Percentiles rank a stretch among this genome's conserved stretches.
These are phyloP conservation scores for Podospora pseudoanserina DNA, from an alignment of 495 filamentous ascomycete species.

Conservation along the genomic window DNA sequence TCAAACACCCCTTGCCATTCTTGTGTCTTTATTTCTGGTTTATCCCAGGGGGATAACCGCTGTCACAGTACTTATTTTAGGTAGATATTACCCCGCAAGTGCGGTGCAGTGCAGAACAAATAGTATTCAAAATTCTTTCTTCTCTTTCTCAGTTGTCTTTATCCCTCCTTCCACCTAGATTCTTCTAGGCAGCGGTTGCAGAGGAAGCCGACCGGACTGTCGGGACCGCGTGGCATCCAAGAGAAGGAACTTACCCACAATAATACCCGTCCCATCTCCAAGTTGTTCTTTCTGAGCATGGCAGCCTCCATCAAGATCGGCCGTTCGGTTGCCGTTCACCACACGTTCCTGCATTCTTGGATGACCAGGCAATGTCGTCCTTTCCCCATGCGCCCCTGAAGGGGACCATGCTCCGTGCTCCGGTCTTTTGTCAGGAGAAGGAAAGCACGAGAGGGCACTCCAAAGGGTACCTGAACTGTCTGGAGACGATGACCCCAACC, in stretches of 20 bases:
- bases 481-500: neutral
- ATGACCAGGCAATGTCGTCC: neutral
- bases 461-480: neutral
- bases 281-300: neutral
- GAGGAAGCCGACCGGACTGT: neutral
- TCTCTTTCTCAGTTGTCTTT: neutral
- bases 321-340: neutral
- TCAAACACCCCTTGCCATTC: neutral
- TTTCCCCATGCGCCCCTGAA: neutral
- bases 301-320: neutral
- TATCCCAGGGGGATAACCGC: neutral
- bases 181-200: neutral
- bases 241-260: neutral
- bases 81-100: neutral
- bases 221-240: neutral
- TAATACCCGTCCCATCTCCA: neutral
- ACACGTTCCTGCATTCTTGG: neutral
- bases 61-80: neutral
- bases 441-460: conserved; percentile 1
- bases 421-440: neutral
- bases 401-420: neutral
- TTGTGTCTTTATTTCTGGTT: neutral
- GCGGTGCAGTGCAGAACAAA: neutral
- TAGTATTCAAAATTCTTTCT: neutral
- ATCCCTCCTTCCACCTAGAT: neutral